These are phyloP conservation scores for Coemansia sp. DNA, from an alignment of 192 early-diverging fungal genomes.

Conservation along the genomic window DNA sequence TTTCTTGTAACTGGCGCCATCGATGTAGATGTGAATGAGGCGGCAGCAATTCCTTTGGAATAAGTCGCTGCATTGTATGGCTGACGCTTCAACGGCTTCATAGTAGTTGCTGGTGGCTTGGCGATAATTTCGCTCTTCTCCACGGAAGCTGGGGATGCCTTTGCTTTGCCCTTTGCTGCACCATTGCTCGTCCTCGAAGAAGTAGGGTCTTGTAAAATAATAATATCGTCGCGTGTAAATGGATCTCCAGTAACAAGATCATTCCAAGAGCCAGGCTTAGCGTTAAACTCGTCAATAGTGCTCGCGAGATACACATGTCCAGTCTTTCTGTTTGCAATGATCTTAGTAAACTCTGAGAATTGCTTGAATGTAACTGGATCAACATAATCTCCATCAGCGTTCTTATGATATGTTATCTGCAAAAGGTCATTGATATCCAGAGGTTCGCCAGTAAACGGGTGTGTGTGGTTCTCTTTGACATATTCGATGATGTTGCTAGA, in stretches of 20 bases:
- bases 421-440: constrained; percentile 73
- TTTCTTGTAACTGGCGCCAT: constrained; percentile 69
- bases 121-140: not conserved
- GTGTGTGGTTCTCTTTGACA: constrained; percentile 73
- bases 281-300: constrained; percentile 82
- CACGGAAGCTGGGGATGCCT: constrained; percentile 6
- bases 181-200: constrained; percentile 28
- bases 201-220: constrained; percentile 73
- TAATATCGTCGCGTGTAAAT: constrained; percentile 84
- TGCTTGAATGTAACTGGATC: constrained; percentile 91
- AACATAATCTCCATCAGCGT: constrained; percentile 74
- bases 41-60: constrained; percentile 73
- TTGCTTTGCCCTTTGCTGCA: constrained; percentile 11
- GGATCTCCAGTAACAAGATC: constrained; percentile 87
- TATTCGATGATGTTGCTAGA: constrained; percentile 79
- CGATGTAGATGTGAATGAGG: constrained; percentile 86
- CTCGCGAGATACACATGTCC: constrained; percentile 90
- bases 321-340: constrained; percentile 79
- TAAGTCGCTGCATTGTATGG: constrained; percentile 81
- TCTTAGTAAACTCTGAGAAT: constrained; percentile 80
- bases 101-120: constrained; percentile 1
- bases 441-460: constrained; percentile 82
- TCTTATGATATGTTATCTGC: constrained; percentile 79
- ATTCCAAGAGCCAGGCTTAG: constrained; percentile 79
- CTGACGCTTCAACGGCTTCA: constrained; percentile 39